Conservation (phyloP, 163 green algal species). For the Chlorella variabilis region DNA sequence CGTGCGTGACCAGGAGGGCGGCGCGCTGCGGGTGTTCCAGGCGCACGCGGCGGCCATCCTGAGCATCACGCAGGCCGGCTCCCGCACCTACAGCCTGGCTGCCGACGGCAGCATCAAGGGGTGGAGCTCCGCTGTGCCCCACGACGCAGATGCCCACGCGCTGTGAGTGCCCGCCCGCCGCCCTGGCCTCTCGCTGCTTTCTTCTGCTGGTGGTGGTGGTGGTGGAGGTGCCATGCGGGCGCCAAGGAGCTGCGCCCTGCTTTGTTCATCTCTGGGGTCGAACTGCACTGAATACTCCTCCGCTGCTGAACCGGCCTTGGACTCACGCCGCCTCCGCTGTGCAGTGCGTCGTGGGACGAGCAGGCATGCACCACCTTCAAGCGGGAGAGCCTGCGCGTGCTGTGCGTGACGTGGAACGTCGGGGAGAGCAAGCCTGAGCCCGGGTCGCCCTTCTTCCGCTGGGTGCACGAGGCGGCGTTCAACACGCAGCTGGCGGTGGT, state of each 20-base stretch:
- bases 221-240: too few species aligned
- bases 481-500: constrained; percentile 75
- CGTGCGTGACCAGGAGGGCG: neutral
- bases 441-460: constrained; percentile 46
- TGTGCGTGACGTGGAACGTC: constrained; percentile 89
- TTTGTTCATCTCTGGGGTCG: too few species aligned
- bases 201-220: neutral
- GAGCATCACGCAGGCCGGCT: constrained; percentile 54
- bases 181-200: neutral
- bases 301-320: too few species aligned
- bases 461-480: constrained; percentile 45
- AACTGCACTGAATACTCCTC: too few species aligned
- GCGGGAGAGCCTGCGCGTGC: constrained; percentile 41
- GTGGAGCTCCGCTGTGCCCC: constrained; percentile 47
- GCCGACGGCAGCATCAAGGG: constrained; percentile 63
- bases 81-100: constrained; percentile 62
- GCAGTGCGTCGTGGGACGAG: constrained; percentile 23
- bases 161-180: constrained; percentile 11
- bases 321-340: too few species aligned
- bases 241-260: too few species aligned
- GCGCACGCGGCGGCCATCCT: constrained; percentile 61
- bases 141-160: constrained; percentile 18
- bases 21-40: constrained; percentile 20
- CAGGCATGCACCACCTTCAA: constrained; percentile 7
- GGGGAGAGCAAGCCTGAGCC: constrained; percentile 65